Percentiles rank a stretch among this genome's conserved stretches.
phyloP scores from a whole-genome alignment of 768 basidiomycete genomes.

The Mycena rebaudengoi region DNA sequence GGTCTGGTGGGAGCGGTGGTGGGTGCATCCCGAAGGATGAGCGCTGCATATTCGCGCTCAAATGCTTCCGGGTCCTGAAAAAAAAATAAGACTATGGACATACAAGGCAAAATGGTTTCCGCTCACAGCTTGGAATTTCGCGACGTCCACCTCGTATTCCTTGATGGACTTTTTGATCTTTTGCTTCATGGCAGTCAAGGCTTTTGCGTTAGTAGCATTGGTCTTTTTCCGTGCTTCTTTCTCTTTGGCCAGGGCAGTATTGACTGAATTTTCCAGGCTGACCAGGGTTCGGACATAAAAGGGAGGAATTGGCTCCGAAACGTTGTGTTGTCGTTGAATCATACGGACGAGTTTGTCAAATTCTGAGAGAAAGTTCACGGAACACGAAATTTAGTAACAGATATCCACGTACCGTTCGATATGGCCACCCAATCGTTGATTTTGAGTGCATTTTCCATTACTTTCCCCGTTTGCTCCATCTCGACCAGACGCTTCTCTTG shows the following conservation, averaged over 20 bases:
- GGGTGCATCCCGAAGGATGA: slow-evolving; percentile 55
- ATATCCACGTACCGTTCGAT: slow-evolving; percentile 73
- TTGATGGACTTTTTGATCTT: slow-evolving; percentile 92
- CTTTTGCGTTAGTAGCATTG: slow-evolving; percentile 93
- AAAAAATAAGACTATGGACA: background rate
- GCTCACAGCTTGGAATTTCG: slow-evolving; percentile 81
- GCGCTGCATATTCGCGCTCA: slow-evolving; percentile 73
- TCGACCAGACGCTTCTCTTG: slow-evolving; percentile 93
- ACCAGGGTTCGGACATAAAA: slow-evolving; percentile 82
- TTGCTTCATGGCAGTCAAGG: slow-evolving; percentile 97
- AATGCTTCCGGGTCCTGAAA: slow-evolving; percentile 88
- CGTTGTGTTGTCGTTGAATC: slow-evolving; percentile 86
- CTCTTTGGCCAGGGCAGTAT: slow-evolving; percentile 79
- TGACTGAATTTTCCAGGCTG: slow-evolving; percentile 80
- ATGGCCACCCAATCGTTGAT: slow-evolving; percentile 97
- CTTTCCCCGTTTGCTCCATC: slow-evolving; percentile 92
- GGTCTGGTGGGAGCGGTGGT: slow-evolving; percentile 46
- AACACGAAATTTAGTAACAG: background rate
- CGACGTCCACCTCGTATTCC: slow-evolving; percentile 86
- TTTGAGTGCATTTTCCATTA: slow-evolving; percentile 93
- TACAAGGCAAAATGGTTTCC: slow-evolving; percentile 26
- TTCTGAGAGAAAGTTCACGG: slow-evolving; percentile 57
- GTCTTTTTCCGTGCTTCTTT: slow-evolving; percentile 96
- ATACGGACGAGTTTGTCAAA: slow-evolving; percentile 96
- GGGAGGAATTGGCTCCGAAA: slow-evolving; percentile 86